Percentiles rank a stretch among this genome's conserved stretches.
Conservation (phyloP, 2,329 filamentous ascomycete species). For the Exophiala aquamarina region DNA sequence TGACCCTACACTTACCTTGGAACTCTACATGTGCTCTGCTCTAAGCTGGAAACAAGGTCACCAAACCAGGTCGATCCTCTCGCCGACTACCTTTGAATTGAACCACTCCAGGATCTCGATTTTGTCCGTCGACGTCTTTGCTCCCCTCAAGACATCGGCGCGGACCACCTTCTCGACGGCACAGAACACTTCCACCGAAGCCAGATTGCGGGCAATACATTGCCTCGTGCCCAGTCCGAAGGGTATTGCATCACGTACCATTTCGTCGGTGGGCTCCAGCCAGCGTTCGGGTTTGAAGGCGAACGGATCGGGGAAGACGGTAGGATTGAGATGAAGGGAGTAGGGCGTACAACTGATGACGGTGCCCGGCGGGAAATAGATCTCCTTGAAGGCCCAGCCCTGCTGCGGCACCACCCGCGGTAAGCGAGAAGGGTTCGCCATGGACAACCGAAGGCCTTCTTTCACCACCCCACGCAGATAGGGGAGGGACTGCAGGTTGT, state of each 20-base stretch:
- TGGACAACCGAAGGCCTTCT: conserved; percentile 51
- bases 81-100: conserved; percentile 53
- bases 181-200: conserved; percentile 44
- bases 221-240: conserved; percentile 51
- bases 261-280: conserved; percentile 40
- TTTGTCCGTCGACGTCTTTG: conserved; percentile 39
- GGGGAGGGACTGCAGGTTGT: conserved; percentile 38
- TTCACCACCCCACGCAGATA: conserved; percentile 52
- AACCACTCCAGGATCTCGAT: conserved; percentile 59
- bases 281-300: conserved; percentile 52
- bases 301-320: conserved; percentile 44
- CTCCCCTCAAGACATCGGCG: conserved; percentile 46
- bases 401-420: conserved; percentile 47
- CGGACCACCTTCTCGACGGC: conserved; percentile 44
- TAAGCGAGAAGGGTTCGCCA: conserved; percentile 53
- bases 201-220: conserved; percentile 54
- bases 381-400: conserved; percentile 38
- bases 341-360: conserved; percentile 48
- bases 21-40: too few species aligned
- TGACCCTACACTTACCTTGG: too few species aligned
- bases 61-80: conserved; percentile 40
- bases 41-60: too few species aligned
- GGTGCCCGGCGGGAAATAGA: conserved; percentile 44
- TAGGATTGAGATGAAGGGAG: conserved; percentile 48
- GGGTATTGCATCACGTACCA: conserved; percentile 47